Conservation (phyloP, 2,329 filamentous ascomycete species). For the Teratosphaeria zuluensis region DNA sequence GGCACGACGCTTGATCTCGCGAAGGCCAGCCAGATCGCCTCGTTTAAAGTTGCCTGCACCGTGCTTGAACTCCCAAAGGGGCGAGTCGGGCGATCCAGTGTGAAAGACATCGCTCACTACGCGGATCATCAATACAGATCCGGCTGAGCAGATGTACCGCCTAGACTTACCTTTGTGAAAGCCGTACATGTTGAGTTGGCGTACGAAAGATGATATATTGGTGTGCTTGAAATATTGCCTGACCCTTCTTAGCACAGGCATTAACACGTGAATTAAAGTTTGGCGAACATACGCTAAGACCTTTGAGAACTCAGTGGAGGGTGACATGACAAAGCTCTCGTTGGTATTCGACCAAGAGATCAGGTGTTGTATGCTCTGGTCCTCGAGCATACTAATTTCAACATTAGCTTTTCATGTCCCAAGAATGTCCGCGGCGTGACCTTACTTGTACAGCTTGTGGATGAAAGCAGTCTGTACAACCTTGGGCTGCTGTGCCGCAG, state of each 20-base stretch:
- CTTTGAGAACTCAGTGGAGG: constrained; percentile 94
- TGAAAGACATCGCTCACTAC: constrained; percentile 97
- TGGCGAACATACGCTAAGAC: constrained; percentile 71
- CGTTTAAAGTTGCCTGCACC: constrained; percentile 95
- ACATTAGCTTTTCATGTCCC: constrained; percentile 21
- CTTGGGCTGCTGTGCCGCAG: constrained; percentile 84
- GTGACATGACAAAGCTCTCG: constrained; percentile 98
- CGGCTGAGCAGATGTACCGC: neutral
- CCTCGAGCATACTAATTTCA: constrained; percentile 77
- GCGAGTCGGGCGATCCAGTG: constrained; percentile 83
- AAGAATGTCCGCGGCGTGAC: neutral
- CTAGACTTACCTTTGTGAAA: constrained; percentile 83
- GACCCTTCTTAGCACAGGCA: constrained; percentile 10
- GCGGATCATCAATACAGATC: neutral
- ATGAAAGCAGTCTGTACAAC: constrained; percentile 98
- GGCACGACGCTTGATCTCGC: constrained; percentile 91
- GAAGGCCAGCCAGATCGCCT: constrained; percentile 78
- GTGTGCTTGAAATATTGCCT: constrained; percentile 99
- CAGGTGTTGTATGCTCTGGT: constrained; percentile 81
- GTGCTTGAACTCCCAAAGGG: constrained; percentile 98
- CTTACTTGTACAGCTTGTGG: constrained; percentile 96
- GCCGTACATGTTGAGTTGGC: constrained; percentile 98
- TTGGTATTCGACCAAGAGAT: constrained; percentile 93
- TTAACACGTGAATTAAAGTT: constrained; percentile 18
- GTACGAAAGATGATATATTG: constrained; percentile 96